Conservation (phyloP, 192 early-diverging fungal genomes). For the Dimargaris xerosporica region DNA sequence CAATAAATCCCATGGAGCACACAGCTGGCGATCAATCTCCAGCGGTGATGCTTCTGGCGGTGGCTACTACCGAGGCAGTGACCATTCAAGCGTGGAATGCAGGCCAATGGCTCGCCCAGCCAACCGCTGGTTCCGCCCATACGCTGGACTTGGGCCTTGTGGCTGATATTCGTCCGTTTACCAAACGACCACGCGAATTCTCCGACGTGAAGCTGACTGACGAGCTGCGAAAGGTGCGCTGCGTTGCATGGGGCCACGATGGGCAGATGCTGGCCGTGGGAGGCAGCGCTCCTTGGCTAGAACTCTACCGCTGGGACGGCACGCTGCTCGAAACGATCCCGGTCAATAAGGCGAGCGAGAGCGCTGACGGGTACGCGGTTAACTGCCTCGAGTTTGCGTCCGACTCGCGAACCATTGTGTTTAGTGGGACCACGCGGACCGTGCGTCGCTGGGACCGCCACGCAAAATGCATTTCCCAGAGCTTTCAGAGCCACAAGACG, state of each 20-base stretch:
- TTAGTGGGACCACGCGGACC: not conserved
- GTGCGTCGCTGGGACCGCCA: constrained; percentile 9
- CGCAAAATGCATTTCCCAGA: constrained; percentile 8
- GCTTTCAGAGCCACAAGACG: constrained; percentile 10
- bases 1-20: too few species aligned
- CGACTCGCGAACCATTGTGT: constrained; percentile 7
- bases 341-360: not conserved
- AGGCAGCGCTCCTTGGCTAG: not conserved
- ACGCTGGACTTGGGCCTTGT: too few species aligned
- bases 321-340: constrained; percentile 1
- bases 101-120: too few species aligned
- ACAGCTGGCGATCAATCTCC: too few species aligned
- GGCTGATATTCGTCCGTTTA: too few species aligned
- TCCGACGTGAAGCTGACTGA: not conserved
- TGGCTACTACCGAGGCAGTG: not conserved
- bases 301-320: constrained; percentile 5
- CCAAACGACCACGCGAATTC: not conserved
- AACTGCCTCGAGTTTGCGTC: constrained; percentile 8
- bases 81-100: too few species aligned
- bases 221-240: not conserved
- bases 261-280: constrained; percentile 8
- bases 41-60: not conserved
- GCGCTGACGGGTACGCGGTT: not conserved
- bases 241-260: constrained; percentile 9
- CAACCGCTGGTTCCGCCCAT: too few species aligned